Evolutionary conservation across 192 early-diverging fungal species (phyloP), one percentile per base, ranked within the genome.

Genomic region (Mortierella claussenii): DNA sequence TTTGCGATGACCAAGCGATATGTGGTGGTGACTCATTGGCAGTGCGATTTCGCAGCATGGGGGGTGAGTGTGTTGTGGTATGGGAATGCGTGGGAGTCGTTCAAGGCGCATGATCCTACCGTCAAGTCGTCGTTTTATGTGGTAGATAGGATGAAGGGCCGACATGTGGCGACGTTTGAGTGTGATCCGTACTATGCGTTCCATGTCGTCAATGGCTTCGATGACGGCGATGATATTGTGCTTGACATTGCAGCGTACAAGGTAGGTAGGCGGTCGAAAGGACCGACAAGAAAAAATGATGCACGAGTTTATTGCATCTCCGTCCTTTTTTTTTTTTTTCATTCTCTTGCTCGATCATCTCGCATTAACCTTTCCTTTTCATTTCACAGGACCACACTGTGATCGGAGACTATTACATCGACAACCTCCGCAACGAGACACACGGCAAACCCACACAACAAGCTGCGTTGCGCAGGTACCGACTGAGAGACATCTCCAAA

Each of bases 1-100:
- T 87, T 90, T 54, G 54, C 56, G 3, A 36, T 82, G 40, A 88
- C 87, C 23, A 76, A 84, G 56, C 78, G 82, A n/a, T 89, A 88
- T 78, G 60, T 90, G 33, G 60, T 90, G 10, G 45, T 89, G 13
- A 68, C 78, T 26, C 80, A 81, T 56, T 84, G 78, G 58, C 87
- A 85, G 28, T 70, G 85, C 37, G 60, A 74, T 43, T 76, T 81
- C 57, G 55, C 68, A 15, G 51, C 65, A 20, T 67, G 58, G 48
- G 81, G 87, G 7, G 8, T 82, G 18, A 65, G 69, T 40, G 68
- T 82, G 23, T 11, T 87, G 11, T 89, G 85, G 84, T 66, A 86
- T 32, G 69, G 70, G 0, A 74, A 73, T 17, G 58, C 73, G 1
- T 71, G 69, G 37, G 71, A 79, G 11, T 68, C 76, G 4, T 79